These are phyloP conservation scores for Colletotrichum sp. DNA, from an alignment of 2,329 filamentous ascomycete genomes.

Conservation along the genomic window DNA sequence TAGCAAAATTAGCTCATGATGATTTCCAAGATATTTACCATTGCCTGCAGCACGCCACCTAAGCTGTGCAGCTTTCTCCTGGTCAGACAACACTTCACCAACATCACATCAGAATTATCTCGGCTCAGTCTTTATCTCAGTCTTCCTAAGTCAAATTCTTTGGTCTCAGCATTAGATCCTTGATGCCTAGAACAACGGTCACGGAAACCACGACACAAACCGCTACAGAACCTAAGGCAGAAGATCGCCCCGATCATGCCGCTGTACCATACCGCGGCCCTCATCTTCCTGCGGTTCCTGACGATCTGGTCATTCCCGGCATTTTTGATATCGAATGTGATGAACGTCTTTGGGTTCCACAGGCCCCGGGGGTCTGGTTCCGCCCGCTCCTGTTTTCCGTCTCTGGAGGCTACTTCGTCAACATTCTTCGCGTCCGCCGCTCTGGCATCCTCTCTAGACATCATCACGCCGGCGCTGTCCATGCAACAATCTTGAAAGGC, in stretches of 20 bases:
- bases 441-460: constrained; percentile 34
- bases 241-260: not conserved
- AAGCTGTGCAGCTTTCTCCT: not conserved
- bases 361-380: constrained; percentile 33
- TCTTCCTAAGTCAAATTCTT: no score
- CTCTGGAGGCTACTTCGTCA: constrained; percentile 22
- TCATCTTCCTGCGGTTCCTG: constrained; percentile 22
- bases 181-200: not conserved
- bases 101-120: not conserved
- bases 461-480: constrained; percentile 35
- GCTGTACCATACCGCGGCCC: not conserved
- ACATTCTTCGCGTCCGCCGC: not conserved
- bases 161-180: no score
- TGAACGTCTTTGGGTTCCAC: constrained; percentile 34
- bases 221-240: not conserved
- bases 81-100: not conserved
- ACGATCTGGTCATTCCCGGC: constrained; percentile 28
- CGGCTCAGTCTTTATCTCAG: no score
- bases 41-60: not conserved
- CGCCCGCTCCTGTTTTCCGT: constrained; percentile 33
- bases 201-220: not conserved
- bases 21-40: not conserved
- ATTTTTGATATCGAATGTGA: constrained; percentile 31
- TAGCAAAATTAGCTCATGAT: not conserved
- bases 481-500: constrained; percentile 33